Evolutionary conservation across 2,329 filamentous ascomycete species (phyloP).

Genomic region (Ophiocordyceps australis): DNA sequence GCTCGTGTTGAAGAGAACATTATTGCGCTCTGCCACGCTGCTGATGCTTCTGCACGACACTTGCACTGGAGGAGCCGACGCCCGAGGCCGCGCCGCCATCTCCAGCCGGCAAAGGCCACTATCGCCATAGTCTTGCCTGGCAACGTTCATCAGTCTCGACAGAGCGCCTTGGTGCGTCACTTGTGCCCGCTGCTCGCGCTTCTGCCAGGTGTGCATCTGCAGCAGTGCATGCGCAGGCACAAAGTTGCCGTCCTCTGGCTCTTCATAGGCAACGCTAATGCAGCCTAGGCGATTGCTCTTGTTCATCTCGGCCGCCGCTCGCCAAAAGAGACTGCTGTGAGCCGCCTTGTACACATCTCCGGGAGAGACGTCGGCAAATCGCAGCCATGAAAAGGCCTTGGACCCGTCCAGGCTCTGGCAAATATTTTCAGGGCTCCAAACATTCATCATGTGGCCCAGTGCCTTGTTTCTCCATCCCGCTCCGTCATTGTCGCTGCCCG

Average conservation of each 20-base stretch:
- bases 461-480: conserved; percentile 71
- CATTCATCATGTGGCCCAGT: conserved; percentile 68
- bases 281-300: conserved; percentile 42
- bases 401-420: conserved; percentile 39
- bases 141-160: conserved; percentile 61
- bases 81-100: conserved; percentile 59
- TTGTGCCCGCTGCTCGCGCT: conserved; percentile 48
- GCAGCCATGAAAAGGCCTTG: conserved; percentile 72
- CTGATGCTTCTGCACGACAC: conserved; percentile 56
- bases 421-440: conserved; percentile 73
- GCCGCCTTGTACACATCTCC: conserved; percentile 54
- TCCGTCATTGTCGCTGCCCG: conserved; percentile 52
- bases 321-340: conserved; percentile 53
- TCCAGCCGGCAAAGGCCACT: conserved; percentile 66
- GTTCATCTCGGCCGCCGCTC: conserved; percentile 42
- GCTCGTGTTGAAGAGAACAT: conserved; percentile 58
- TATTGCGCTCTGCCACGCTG: conserved; percentile 46
- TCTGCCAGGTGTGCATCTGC: conserved; percentile 55
- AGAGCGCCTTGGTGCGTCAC: conserved; percentile 57
- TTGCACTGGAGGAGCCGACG: conserved; percentile 72
- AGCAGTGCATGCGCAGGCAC: conserved; percentile 64
- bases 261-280: conserved; percentile 54
- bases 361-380: conserved; percentile 64
- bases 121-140: conserved; percentile 42
- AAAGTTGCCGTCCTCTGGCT: conserved; percentile 40